Evolutionary conservation across 164 flowering plant genomes (phyloP).

Genomic region (Sextonia rubra): DNA sequence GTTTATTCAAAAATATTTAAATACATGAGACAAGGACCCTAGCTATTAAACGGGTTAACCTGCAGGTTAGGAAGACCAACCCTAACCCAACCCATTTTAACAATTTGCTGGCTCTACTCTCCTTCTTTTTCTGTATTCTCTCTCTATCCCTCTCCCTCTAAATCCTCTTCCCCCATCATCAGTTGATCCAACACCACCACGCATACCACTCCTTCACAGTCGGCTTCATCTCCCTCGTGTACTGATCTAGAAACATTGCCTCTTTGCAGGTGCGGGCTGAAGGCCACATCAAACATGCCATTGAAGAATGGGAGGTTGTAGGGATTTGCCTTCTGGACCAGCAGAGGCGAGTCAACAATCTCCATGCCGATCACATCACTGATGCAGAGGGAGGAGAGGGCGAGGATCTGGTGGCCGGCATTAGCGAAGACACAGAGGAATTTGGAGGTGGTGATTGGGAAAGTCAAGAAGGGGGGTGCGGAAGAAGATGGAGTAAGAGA

Average conservation of each 20-base stretch:
- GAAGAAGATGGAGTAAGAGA: constrained; percentile 45
- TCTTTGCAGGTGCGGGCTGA: constrained; percentile 44
- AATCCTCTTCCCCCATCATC: constrained; percentile 32
- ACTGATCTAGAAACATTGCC: constrained; percentile 63
- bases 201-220: constrained; percentile 62
- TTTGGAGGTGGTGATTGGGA: constrained; percentile 45
- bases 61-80: no score
- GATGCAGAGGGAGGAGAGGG: constrained; percentile 49
- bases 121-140: no score
- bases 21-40: no score
- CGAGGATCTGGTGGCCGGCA: constrained; percentile 82
- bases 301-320: constrained; percentile 82
- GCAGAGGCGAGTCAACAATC: constrained; percentile 68
- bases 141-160: constrained; percentile 35
- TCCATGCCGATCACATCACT: constrained; percentile 78
- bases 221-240: constrained; percentile 72
- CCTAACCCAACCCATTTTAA: no score
- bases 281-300: constrained; percentile 67
- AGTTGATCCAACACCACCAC: constrained; percentile 56
- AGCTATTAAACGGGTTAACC: no score
- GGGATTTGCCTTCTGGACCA: constrained; percentile 79
- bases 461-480: constrained; percentile 16
- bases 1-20: no score
- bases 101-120: no score
- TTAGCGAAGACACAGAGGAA: constrained; percentile 80